These are phyloP conservation scores for Paratrimastix pyriformis DNA, from an alignment of 78 protist species.

Conservation along the genomic window DNA sequence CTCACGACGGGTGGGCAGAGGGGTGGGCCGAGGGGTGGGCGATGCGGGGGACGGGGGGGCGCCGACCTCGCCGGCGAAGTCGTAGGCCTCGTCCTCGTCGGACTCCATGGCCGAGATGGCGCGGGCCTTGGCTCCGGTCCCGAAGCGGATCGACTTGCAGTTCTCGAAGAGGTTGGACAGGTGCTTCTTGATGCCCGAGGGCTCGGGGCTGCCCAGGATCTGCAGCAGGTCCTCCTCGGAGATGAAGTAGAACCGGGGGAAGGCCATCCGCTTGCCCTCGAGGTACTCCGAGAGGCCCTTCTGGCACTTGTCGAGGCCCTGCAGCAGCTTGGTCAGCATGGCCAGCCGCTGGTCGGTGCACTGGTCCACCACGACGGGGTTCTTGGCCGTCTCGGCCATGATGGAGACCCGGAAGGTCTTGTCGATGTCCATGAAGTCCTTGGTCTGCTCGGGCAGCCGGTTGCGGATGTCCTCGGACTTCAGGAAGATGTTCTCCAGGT, in stretches of 20 bases:
- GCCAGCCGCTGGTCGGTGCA: constrained; percentile 57
- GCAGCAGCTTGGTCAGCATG: constrained; percentile 30
- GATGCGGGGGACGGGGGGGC: too few relatives aligned
- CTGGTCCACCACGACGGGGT: constrained; percentile 42
- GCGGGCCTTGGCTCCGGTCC: constrained; percentile 11
- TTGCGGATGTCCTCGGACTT: constrained; percentile 78
- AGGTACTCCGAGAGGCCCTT: constrained; percentile 66
- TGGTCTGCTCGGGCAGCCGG: constrained; percentile 81
- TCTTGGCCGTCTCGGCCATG: constrained; percentile 51
- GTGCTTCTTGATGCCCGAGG: constrained; percentile 68
- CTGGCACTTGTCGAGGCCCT: constrained; percentile 63
- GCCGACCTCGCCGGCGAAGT: constrained; percentile 19
- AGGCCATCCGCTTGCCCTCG: constrained; percentile 70
- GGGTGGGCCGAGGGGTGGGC: too few relatives aligned
- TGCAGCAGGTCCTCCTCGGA: constrained; percentile 84
- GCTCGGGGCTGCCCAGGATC: constrained; percentile 63
- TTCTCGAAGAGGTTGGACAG: constrained; percentile 76
- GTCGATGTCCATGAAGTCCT: constrained; percentile 63
- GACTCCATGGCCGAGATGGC: constrained; percentile 52
- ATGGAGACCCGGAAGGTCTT: constrained; percentile 42
- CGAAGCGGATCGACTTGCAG: constrained; percentile 39
- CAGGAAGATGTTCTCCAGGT: constrained; percentile 76
- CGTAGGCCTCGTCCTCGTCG: constrained; percentile 58
- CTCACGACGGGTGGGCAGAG: too few relatives aligned
- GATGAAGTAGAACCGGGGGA: constrained; percentile 88